phyloP scores from a whole-genome alignment of 176 grass and related monocot genomes.

The Zizania latifolia region DNA sequence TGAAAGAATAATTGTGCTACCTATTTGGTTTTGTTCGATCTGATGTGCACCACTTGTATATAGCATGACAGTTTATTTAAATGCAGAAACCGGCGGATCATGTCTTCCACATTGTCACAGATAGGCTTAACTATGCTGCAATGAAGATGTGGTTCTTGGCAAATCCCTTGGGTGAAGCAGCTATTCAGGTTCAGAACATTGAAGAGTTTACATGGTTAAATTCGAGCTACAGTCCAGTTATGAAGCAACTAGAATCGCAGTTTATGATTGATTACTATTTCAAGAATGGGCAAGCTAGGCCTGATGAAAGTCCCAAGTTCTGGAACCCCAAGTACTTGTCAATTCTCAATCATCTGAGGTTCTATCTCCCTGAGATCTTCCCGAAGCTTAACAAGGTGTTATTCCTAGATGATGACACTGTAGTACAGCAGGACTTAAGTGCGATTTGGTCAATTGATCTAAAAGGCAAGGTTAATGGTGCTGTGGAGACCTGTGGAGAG shows the following conservation, averaged over 20 bases:
- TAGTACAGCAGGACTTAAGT: slow-evolving; percentile 70
- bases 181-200: slow-evolving; percentile 74
- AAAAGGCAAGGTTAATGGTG: slow-evolving; percentile 87
- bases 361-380: slow-evolving; percentile 92
- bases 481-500: slow-evolving; percentile 78
- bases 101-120: slow-evolving; percentile 92
- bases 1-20: neutral
- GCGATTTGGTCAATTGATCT: slow-evolving; percentile 73
- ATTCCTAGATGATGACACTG: slow-evolving; percentile 89
- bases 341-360: slow-evolving; percentile 93
- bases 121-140: slow-evolving; percentile 85
- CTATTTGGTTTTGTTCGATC: neutral
- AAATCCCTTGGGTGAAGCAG: slow-evolving; percentile 61
- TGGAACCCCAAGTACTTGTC: slow-evolving; percentile 87
- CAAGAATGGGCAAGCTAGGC: slow-evolving; percentile 40
- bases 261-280: slow-evolving; percentile 91
- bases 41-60: neutral
- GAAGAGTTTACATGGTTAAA: slow-evolving; percentile 93
- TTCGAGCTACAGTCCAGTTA: slow-evolving; percentile 83
- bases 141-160: slow-evolving; percentile 97
- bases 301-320: slow-evolving; percentile 72
- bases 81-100: slow-evolving; percentile 69
- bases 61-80: slow-evolving; percentile 3
- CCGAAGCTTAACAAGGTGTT: slow-evolving; percentile 76
- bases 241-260: slow-evolving; percentile 76